phyloP scores from a whole-genome alignment of 2,329 filamentous ascomycete species.

The Colletotrichum spaethianum region DNA sequence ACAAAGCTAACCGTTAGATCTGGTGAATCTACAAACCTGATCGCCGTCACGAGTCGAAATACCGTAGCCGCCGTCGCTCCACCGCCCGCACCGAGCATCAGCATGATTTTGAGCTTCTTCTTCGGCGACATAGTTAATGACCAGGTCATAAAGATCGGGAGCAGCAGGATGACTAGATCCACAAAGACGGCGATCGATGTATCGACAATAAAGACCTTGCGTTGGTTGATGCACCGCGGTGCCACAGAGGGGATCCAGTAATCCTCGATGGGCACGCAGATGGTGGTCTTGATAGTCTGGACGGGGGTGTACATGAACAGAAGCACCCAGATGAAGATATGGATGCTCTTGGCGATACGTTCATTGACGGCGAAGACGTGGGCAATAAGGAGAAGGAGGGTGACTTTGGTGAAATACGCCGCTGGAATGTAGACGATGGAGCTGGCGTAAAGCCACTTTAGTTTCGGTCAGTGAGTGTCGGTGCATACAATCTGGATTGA shows the following conservation, averaged over 20 bases:
- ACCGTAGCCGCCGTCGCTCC: conserved; percentile 46
- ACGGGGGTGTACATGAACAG: conserved; percentile 46
- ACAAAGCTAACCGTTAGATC: conserved; percentile 45
- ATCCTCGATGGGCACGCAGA: conserved; percentile 44
- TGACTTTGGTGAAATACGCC: conserved; percentile 48
- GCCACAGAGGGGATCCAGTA: conserved; percentile 44
- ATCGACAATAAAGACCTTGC: conserved; percentile 50
- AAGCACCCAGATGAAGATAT: conserved; percentile 46
- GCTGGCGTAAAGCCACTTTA: conserved; percentile 47
- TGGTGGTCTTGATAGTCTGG: conserved; percentile 45
- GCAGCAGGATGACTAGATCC: conserved; percentile 51
- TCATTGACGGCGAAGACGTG: conserved; percentile 47
- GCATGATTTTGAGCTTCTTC: conserved; percentile 50
- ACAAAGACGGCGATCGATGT: conserved; percentile 49
- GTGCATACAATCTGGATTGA: not conserved
- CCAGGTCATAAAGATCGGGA: conserved; percentile 51
- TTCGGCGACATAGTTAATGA: conserved; percentile 44
- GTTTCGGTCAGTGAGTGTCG: not conserved
- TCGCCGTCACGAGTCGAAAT: conserved; percentile 44
- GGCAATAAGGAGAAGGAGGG: conserved; percentile 49
- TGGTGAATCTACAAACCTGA: conserved; percentile 42
- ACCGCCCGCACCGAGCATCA: conserved; percentile 49
- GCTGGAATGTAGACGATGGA: conserved; percentile 47
- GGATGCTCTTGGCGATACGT: conserved; percentile 45
- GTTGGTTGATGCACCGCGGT: conserved; percentile 48